These are phyloP conservation scores for Globisporangium megalacanthum DNA, from an alignment of 352 stramenopile species.

Conservation along the genomic window DNA sequence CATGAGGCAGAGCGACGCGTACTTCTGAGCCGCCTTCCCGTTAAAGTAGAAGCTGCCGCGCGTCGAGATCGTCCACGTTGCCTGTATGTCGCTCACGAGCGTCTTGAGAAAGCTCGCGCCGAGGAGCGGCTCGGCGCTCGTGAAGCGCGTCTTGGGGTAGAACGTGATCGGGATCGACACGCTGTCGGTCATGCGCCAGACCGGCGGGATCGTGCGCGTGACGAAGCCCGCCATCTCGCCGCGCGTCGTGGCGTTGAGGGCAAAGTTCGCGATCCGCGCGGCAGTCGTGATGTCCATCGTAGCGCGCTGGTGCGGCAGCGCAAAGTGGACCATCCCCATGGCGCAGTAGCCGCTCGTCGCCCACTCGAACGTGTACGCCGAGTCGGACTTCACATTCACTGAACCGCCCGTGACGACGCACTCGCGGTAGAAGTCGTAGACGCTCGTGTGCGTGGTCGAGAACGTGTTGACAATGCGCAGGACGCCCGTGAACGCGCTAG, in stretches of 20 bases:
- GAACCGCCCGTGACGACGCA: conserved; percentile 53
- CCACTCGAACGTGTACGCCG: conserved; percentile 57
- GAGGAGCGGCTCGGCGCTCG: conserved; percentile 11
- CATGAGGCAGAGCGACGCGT: conserved; percentile 69
- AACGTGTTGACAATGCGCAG: conserved; percentile 41
- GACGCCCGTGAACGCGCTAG: conserved; percentile 30
- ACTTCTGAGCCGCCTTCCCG: conserved; percentile 70
- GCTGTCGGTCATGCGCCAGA: conserved; percentile 46
- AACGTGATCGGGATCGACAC: conserved; percentile 43
- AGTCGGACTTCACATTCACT: conserved; percentile 35
- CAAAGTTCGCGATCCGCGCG: conserved; percentile 23
- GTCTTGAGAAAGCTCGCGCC: conserved; percentile 30
- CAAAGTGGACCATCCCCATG: conserved; percentile 58
- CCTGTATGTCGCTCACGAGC: conserved; percentile 47
- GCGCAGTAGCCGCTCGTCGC: conserved; percentile 46
- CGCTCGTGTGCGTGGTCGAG: conserved; percentile 27
- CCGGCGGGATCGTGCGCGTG: conserved; percentile 29
- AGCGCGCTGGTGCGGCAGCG: conserved; percentile 49
- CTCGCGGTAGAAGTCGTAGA: conserved; percentile 58
- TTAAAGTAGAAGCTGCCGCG: conserved; percentile 73
- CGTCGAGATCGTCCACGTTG: conserved; percentile 40
- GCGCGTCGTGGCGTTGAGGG: conserved; percentile 42
- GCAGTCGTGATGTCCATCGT: conserved; percentile 40
- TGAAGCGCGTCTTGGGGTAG: conserved; percentile 42
- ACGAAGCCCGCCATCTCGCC: conserved; percentile 49